These are phyloP conservation scores for Dianthus caryophyllus DNA, from an alignment of 148 eudicot genomes.

Conservation along the genomic window DNA sequence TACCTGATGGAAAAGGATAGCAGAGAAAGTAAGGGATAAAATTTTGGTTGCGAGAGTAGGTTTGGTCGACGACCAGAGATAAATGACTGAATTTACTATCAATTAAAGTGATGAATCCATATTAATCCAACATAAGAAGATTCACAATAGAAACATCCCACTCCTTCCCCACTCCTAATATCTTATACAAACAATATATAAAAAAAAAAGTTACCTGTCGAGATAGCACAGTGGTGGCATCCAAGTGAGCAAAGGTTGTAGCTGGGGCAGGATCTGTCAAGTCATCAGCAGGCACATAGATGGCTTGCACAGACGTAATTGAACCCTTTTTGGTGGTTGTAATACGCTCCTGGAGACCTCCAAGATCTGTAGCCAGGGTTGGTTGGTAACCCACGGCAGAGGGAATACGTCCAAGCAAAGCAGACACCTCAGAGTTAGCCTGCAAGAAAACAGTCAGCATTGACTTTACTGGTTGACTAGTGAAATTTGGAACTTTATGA, in stretches of 20 bases:
- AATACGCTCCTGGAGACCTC: conserved; percentile 98
- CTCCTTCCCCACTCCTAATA: too few species aligned
- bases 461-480: too few species aligned
- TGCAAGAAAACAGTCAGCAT: conserved; percentile 37
- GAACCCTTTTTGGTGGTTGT: conserved; percentile 97
- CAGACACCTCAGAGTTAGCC: conserved; percentile 99
- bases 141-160: too few species aligned
- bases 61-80: too few species aligned
- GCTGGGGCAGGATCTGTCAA: conserved; percentile 95
- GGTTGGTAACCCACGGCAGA: conserved; percentile 99
- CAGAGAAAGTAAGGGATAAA: too few species aligned
- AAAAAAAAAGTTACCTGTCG: conserved; percentile 58
- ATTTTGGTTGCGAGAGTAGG: too few species aligned
- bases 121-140: too few species aligned
- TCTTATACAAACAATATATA: too few species aligned
- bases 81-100: too few species aligned
- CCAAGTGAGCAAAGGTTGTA: conserved; percentile 97
- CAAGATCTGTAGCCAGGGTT: conserved; percentile 96
- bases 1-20: too few species aligned
- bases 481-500: too few species aligned
- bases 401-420: conserved; percentile 98
- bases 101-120: too few species aligned
- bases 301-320: conserved; percentile 95
- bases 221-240: conserved; percentile 97
- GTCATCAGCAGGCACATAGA: conserved; percentile 93